Base-by-base conservation (phyloP, 345 rosid genomes). In the Eucalyptus erythrocorys region DNA sequence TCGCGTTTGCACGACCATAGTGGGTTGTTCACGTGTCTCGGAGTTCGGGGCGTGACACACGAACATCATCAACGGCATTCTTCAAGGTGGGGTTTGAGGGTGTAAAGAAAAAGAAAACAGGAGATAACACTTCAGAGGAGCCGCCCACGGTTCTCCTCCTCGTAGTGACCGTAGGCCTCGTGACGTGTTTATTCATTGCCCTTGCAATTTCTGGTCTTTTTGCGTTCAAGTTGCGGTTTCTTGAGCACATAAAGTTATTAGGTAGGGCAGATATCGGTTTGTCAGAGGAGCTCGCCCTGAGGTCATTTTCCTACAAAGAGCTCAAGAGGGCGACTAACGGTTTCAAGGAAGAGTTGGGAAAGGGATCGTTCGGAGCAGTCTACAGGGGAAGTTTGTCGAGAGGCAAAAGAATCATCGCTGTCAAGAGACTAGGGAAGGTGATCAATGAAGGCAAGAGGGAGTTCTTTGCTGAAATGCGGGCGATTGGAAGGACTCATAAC, bases 391-490 rank as follows among this genome's bases (percentile, higher is more conserved):
- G 42, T 68, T 68, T 68, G 42, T 32, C 80, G 42, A 68, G 42
- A 68, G 80, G 80, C 80, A 68, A 34, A 68, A 32, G 42, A 68
- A 68, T 32, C 80, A 8, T 68, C 4, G 80, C 80, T 17, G 80
- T 68, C 42, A 68, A 68, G 80, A 32, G 80, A 68, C 80, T 68
- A 42, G 80, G 32, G 80, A 68, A 68, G 80, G 42, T 68, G 80
- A 68, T 68, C 80, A 68, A 16, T 68, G 80, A 68, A 68, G 80
- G 80, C 7, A 42, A 68, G 42, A 68, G 80, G 80, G 80, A 68
- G 42, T 68, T 68, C 80, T 6, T 22, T 32, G 80, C 80, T 34
- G 80, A 68, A 68, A 68, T 68, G 80, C 80, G 80, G 80, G 80
- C 32, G 80, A 68, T 68, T 8, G 80, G 80, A 68, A 68, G 80